Percentiles rank a stretch among this genome's conserved stretches.
These are phyloP conservation scores for Medicago lupulina DNA, from an alignment of 306 rosid species.

Conservation along the genomic window DNA sequence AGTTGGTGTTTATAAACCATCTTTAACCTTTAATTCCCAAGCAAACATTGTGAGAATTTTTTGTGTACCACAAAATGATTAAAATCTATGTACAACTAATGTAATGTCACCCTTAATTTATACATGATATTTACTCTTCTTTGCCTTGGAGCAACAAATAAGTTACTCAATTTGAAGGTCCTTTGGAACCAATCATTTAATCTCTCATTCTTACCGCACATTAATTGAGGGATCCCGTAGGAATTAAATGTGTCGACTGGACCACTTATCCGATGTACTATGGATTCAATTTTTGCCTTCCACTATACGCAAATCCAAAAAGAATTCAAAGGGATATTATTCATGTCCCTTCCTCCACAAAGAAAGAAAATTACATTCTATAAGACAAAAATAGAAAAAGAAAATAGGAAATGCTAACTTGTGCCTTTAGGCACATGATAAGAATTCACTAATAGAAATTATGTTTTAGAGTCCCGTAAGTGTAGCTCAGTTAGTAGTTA, in stretches of 20 bases:
- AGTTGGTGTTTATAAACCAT: no score
- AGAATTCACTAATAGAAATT: no score
- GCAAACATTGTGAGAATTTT: no score
- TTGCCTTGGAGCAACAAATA: no score
- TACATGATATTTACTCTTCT: no score
- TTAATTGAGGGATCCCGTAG: conserved; percentile 3
- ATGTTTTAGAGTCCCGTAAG: no score
- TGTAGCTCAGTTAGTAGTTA: no score
- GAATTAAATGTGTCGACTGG: conserved; percentile 30
- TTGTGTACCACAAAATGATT: no score
- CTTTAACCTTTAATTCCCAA: no score
- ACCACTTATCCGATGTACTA: conserved; percentile 32
- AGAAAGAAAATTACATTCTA: conserved; percentile 26
- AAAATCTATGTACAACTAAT: neutral
- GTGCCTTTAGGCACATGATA: no score
- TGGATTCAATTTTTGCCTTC: conserved; percentile 41
- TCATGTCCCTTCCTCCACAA: conserved; percentile 51
- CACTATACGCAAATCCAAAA: conserved; percentile 44
- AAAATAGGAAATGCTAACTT: no score
- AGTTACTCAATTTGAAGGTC: neutral
- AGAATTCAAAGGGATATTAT: conserved; percentile 10
- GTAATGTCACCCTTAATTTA: neutral
- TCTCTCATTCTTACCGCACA: neutral
- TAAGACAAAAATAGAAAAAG: no score
- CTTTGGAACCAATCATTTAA: neutral